These are phyloP conservation scores for Cucurbitaria berberidis DNA, from an alignment of 2,329 filamentous ascomycete species.

Conservation along the genomic window DNA sequence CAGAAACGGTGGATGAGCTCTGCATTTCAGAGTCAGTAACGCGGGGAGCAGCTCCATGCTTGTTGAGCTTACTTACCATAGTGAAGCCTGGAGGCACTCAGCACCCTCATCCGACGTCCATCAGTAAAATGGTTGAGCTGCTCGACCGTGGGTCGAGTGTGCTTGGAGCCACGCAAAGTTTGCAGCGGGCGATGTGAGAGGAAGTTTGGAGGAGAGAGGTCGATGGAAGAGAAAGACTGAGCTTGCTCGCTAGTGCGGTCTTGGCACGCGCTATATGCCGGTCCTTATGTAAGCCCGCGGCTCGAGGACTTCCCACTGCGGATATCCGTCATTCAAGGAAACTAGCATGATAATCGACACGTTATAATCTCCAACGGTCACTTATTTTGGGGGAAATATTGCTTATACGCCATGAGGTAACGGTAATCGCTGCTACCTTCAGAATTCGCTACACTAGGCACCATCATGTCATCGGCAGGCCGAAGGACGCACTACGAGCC, in stretches of 20 bases:
- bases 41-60: slow-evolving; percentile 7
- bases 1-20: slow-evolving; percentile 72
- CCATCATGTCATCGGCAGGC: slow-evolving; percentile 31
- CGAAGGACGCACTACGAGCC: slow-evolving; percentile 77
- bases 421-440: not conserved
- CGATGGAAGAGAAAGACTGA: slow-evolving; percentile 33
- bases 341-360: slow-evolving; percentile 19
- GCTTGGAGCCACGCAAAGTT: slow-evolving; percentile 37
- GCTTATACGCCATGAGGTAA: slow-evolving; percentile 16
- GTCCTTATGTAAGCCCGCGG: slow-evolving; percentile 24
- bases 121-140: slow-evolving; percentile 35
- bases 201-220: slow-evolving; percentile 25
- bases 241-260: slow-evolving; percentile 31
- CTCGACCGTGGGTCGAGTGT: slow-evolving; percentile 44
- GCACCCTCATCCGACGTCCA: slow-evolving; percentile 46
- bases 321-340: slow-evolving; percentile 16
- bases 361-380: slow-evolving; percentile 13
- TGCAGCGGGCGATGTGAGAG: slow-evolving; percentile 32
- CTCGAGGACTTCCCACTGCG: slow-evolving; percentile 19
- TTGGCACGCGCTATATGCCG: slow-evolving; percentile 23
- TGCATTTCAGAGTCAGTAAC: slow-evolving; percentile 31
- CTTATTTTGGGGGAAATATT: slow-evolving; percentile 6
- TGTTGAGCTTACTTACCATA: slow-evolving; percentile 39
- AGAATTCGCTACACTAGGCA: not conserved
- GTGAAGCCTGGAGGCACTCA: slow-evolving; percentile 38